Conservation (phyloP, 768 basidiomycete species). For the Stropharia rugosoannulata region DNA sequence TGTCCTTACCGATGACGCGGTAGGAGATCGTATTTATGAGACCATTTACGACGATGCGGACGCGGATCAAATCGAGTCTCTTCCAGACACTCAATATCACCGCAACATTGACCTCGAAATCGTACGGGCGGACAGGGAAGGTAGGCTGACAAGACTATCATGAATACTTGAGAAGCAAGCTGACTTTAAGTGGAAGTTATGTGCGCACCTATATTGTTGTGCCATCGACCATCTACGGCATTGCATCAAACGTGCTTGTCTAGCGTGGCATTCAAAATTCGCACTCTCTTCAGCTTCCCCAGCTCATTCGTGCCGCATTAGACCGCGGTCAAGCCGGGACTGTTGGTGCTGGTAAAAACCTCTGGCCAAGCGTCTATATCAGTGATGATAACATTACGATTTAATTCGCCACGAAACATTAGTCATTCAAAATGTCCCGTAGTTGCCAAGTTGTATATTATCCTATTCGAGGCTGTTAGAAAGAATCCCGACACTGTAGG, state of each 20-base stretch:
- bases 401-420: neutral
- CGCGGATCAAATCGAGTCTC: conserved; percentile 40
- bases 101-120: conserved; percentile 47
- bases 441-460: conserved; percentile 46
- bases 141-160: conserved; percentile 20
- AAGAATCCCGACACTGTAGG: conserved; percentile 26
- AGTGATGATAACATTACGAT: conserved; percentile 39
- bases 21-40: conserved; percentile 33
- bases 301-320: conserved; percentile 43
- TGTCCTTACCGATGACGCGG: conserved; percentile 41
- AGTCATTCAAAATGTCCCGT: neutral
- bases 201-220: conserved; percentile 48
- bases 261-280: conserved; percentile 53
- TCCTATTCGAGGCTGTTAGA: conserved; percentile 39
- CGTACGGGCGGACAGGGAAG: conserved; percentile 46
- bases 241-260: conserved; percentile 46
- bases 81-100: conserved; percentile 44
- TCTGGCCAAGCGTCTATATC: conserved; percentile 58
- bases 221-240: conserved; percentile 60
- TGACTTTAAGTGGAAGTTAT: conserved; percentile 34
- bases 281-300: conserved; percentile 51
- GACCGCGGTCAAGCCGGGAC: conserved; percentile 49
- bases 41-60: conserved; percentile 49
- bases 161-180: neutral
- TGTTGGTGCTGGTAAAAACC: conserved; percentile 53